Base-by-base conservation (phyloP, 179 eudicot species). In the Dionaea muscipula region DNA sequence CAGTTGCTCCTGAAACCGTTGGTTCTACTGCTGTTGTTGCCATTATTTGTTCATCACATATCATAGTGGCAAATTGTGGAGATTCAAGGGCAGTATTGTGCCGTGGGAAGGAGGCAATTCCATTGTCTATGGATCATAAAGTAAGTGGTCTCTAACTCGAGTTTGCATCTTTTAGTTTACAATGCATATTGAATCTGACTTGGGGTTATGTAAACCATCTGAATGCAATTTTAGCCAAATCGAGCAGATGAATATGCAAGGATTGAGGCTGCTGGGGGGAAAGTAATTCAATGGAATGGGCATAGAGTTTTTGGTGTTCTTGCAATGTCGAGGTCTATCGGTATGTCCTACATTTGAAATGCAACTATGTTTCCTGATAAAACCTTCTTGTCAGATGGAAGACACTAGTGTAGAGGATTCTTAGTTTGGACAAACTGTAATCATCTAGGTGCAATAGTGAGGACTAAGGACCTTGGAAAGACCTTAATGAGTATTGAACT, bases 1-100 rank as follows among this genome's bases (percentile, higher is more conserved):
- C 84, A 14, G 40, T 79, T 31, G 80, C 74, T 19, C 81, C 84
- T 0, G 81, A 79, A 59, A 79, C 84, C 15, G 84, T 79, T 16
- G 84, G 84, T 28, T 67, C 84, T 12, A 79, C 84, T 24, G 78
- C 84, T 59, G 81, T 75, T 27, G 84, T 70, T 43, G 81, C 84
- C 23, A 13, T 79, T 3, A 56, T 79, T 61, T 75, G 76, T 53
- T 75, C 80, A n/a, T 75, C 84, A 2, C 80, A 79, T 54, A 75
- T 79, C n/a, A 73, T 79, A 61, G 78, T 79, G 57, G 73, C 81
- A 25, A 79, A 79, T 45, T 75, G 76, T 73, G 84, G 84, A 4
- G 84, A 79, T 56, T 79, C 84, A 4, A 75, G 84, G 59, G 84
- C 78, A 4, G 84, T 79, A n/a, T 53, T 79, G 0, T 79, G 67